Base-by-base conservation (phyloP, 75 land plant species). In the Picea sitchensis region DNA sequence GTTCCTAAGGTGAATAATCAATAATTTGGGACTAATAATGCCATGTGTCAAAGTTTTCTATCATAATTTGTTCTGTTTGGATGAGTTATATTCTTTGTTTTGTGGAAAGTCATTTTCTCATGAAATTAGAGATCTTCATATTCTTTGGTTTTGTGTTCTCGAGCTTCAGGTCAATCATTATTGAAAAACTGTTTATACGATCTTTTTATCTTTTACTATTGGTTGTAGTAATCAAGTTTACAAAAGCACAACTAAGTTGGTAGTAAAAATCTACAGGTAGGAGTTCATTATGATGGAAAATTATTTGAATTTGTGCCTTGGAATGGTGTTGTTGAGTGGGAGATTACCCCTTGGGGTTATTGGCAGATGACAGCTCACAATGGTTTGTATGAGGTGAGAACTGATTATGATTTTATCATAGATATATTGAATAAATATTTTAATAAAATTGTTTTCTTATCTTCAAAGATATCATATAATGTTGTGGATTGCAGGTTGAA, bases 261-360 rank as follows among this genome's bases (percentile, higher is more conserved):
- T 34, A 36, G 44, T 20, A 67, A 67, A 67, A 67, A 2, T 67
- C 14, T 91, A 86, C 83, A 96, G 99, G 81, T 96, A 73, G 98
- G 95, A 41, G 84, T 96, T 41, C 99, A 96, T 79, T 87, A 91
- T 85, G 85, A 65, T 68, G 95, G 90, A 65, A 85, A 80, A 65
- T 92, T 96, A 61, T 96, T 90, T 88, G 95, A 96, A 77, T 96
- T 96, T 83, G 98, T 96, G 5, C 99, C 99, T 38, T 96, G 99
- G 99, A 87, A 79, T 79, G 95, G 99, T 31, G 83, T 65, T 64
- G 91, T 96, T 56, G 86, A 77, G 59, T 94, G 99, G 98, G 98
- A 96, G 77, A 80, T 96, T 59, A 76, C 87, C 61, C 83, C 84
- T 44, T 95, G 99, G 99, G 99, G 99, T 75, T 82, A 61, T 59